Percentiles rank a stretch among this genome's conserved stretches.
These are phyloP conservation scores for Lasiosphaeria miniovina DNA, from an alignment of 495 filamentous ascomycete species.

Conservation along the genomic window DNA sequence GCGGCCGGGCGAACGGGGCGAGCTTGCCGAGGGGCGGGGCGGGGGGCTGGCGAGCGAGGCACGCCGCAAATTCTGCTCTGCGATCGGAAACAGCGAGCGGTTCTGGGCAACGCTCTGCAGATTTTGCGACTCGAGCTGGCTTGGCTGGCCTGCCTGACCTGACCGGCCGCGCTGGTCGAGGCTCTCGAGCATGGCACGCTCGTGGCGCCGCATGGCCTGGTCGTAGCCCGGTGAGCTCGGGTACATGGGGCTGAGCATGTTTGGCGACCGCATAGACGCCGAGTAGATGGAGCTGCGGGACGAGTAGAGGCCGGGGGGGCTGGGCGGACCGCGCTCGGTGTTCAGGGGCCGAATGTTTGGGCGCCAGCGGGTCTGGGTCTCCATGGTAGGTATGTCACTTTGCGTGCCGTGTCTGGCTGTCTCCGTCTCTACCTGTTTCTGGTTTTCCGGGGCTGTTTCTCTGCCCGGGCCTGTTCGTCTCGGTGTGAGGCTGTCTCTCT, in stretches of 20 bases:
- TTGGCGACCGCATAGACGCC: conserved; percentile 26
- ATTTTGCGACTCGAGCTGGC: conserved; percentile 14
- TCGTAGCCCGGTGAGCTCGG: conserved; percentile 34
- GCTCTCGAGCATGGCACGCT: conserved; percentile 39
- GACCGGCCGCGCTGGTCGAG: conserved; percentile 27
- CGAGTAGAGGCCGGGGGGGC: conserved; percentile 20
- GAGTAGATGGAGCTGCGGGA: conserved; percentile 27
- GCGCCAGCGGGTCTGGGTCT: conserved; percentile 28
- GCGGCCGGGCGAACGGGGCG: conserved; percentile 8
- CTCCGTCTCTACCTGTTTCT: no score
- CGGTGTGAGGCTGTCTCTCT: no score
- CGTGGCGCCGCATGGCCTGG: conserved; percentile 35
- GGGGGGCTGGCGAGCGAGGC: conserved; percentile 16
- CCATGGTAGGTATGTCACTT: conserved; percentile 16
- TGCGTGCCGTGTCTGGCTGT: neutral
- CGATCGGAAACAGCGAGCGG: conserved; percentile 27
- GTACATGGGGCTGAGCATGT: conserved; percentile 37
- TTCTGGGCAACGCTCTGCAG: neutral
- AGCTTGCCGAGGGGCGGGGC: conserved; percentile 11
- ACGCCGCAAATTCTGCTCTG: conserved; percentile 24
- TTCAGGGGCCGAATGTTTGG: conserved; percentile 40
- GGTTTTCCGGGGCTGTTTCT: no score
- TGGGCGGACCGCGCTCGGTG: conserved; percentile 22
- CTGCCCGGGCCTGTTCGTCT: no score
- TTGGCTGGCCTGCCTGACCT: conserved; percentile 6